These are phyloP conservation scores for Blastocystis sp. DNA, from an alignment of 352 stramenopile species.

Conservation along the genomic window DNA sequence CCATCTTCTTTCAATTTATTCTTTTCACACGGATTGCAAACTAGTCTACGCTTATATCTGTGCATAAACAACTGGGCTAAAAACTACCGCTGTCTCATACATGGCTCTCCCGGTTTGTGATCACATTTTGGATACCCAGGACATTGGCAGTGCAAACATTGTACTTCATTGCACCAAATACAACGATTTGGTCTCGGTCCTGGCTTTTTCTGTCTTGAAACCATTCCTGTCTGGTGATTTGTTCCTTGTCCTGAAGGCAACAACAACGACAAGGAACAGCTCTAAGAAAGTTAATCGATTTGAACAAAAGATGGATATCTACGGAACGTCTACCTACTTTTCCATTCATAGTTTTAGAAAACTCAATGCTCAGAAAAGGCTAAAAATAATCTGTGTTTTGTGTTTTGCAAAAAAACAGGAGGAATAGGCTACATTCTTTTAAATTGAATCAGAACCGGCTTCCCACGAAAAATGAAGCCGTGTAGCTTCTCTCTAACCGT, in stretches of 20 bases:
- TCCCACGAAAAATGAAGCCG: constrained; percentile 16
- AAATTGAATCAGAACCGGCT: constrained; percentile 23
- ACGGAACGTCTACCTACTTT: background rate
- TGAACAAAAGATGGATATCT: background rate
- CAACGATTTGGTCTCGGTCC: constrained; percentile 37
- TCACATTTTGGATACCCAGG: constrained; percentile 51
- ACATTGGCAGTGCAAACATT: constrained; percentile 56
- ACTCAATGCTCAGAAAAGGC: constrained; percentile 1
- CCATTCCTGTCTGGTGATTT: background rate
- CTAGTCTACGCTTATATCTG: constrained; percentile 45
- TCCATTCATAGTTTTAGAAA: background rate
- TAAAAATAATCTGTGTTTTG: background rate
- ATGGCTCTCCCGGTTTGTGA: constrained; percentile 18
- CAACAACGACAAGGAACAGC: background rate
- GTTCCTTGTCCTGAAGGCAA: background rate
- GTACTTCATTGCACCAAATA: constrained; percentile 52
- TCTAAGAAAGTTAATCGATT: background rate
- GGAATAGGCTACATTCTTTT: background rate
- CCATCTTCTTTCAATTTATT: constrained; percentile 60
- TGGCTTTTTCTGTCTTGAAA: constrained; percentile 39
- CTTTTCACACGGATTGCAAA: constrained; percentile 59
- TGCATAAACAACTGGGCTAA: background rate
- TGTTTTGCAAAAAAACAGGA: background rate
- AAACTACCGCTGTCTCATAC: background rate
- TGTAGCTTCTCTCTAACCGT: background rate